phyloP scores from a whole-genome alignment of 1,139 yeast species.

The Kluyveromyces sp. region DNA sequence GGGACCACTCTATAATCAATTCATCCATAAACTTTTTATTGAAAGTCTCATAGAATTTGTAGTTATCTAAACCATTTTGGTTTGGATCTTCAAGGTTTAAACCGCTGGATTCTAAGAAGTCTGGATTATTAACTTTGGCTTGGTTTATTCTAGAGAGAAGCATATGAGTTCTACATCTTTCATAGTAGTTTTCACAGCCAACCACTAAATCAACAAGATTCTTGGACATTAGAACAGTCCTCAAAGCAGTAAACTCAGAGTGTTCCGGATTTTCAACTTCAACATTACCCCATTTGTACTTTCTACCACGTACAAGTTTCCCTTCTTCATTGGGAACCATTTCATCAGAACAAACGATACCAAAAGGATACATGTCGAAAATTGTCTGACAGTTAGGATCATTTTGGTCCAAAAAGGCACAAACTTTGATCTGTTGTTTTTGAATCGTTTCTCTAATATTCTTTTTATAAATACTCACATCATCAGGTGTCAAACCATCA shows the following conservation, averaged over 20 bases:
- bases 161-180: slow-evolving; percentile 41
- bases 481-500: slow-evolving; percentile 49
- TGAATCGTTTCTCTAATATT: slow-evolving; percentile 39
- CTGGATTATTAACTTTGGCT: slow-evolving; percentile 16
- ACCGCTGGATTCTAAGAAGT: slow-evolving; percentile 1
- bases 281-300: slow-evolving; percentile 66
- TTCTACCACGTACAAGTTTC: slow-evolving; percentile 48
- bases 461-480: slow-evolving; percentile 36
- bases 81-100: slow-evolving; percentile 29
- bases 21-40: slow-evolving; percentile 35
- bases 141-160: slow-evolving; percentile 35
- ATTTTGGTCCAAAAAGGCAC: slow-evolving; percentile 44
- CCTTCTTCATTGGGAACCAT: slow-evolving; percentile 31
- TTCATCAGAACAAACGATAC: slow-evolving; percentile 48
- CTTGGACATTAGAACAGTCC: slow-evolving; percentile 43
- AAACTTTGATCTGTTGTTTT: slow-evolving; percentile 45
- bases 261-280: slow-evolving; percentile 59
- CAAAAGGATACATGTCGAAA: slow-evolving; percentile 43
- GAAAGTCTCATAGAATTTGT: slow-evolving; percentile 35
- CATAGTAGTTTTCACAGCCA: slow-evolving; percentile 52
- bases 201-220: slow-evolving; percentile 53
- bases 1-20: slow-evolving; percentile 38
- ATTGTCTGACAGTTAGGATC: slow-evolving; percentile 31
- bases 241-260: slow-evolving; percentile 56
- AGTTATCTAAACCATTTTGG: slow-evolving; percentile 28